Evolutionary conservation across 768 basidiomycete species (phyloP).

Genomic region (Pholiota conissans): DNA sequence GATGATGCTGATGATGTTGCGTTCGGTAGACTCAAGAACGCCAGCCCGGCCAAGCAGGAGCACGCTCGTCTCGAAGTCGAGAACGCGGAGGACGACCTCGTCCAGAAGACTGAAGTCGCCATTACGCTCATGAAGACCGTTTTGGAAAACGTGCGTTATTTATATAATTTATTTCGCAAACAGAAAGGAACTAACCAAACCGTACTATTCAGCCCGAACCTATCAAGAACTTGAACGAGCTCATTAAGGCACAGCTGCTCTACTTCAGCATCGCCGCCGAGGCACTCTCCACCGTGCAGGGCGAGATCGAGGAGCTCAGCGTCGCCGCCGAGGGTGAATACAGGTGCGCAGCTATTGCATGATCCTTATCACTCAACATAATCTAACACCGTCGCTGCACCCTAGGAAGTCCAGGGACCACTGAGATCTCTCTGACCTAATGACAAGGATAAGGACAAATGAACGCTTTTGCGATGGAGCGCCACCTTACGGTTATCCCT

Average conservation of each 20-base stretch:
- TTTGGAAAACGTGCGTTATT: constrained; percentile 83
- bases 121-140: constrained; percentile 98
- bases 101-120: constrained; percentile 96
- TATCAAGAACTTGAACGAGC: constrained; percentile 89
- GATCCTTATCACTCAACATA: background rate
- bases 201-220: constrained; percentile 76
- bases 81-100: constrained; percentile 94
- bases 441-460: background rate
- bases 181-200: background rate
- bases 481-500: background rate
- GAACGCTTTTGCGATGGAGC: background rate
- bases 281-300: constrained; percentile 77
- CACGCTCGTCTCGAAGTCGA: constrained; percentile 90
- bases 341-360: constrained; percentile 47
- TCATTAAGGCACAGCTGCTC: constrained; percentile 86
- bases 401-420: constrained; percentile 87
- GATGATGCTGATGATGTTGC: constrained; percentile 3
- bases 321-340: constrained; percentile 95
- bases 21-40: constrained; percentile 69
- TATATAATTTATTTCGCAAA: background rate
- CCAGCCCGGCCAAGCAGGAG: constrained; percentile 77
- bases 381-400: constrained; percentile 2
- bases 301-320: constrained; percentile 90
- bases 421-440: constrained; percentile 54
- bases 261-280: constrained; percentile 81